phyloP scores from a whole-genome alignment of 2,329 filamentous ascomycete species.

The Neofusicoccum kwambonambiense region DNA sequence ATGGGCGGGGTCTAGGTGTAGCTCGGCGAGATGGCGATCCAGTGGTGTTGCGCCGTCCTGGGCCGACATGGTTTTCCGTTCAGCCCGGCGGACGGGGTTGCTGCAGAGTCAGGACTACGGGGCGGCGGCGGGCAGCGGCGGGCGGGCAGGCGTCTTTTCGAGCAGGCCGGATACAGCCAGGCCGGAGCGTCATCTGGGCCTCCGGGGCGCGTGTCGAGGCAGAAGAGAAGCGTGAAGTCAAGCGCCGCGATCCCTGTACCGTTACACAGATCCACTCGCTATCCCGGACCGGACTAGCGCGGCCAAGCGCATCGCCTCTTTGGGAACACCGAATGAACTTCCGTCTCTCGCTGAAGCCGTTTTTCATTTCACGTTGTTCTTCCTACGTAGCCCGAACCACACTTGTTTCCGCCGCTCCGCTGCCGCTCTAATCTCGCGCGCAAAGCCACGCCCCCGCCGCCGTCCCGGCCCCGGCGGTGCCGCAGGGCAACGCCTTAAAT shows the following conservation, averaged over 20 bases:
- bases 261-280: slow-evolving; percentile 3
- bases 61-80: background rate
- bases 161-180: background rate
- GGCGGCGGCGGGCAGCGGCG: background rate
- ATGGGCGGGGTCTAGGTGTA: background rate
- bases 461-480: background rate
- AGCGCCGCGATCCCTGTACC: slow-evolving; percentile 9
- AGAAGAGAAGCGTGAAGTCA: slow-evolving; percentile 3
- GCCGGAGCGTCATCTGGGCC: background rate
- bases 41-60: slow-evolving; percentile 7
- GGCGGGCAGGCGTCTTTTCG: background rate
- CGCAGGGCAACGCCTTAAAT: background rate
- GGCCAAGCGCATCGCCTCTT: slow-evolving; percentile 11
- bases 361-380: slow-evolving; percentile 17
- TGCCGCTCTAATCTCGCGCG: background rate
- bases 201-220: background rate
- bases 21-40: slow-evolving; percentile 6
- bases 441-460: background rate
- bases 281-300: background rate
- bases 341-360: slow-evolving; percentile 9
- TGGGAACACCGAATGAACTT: background rate
- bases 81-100: background rate
- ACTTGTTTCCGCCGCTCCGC: background rate
- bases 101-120: background rate
- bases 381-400: slow-evolving; percentile 9